Evolutionary conservation across 768 basidiomycete genomes (phyloP), one percentile per base, ranked within the genome.

Genomic region (Pholiota molesta): DNA sequence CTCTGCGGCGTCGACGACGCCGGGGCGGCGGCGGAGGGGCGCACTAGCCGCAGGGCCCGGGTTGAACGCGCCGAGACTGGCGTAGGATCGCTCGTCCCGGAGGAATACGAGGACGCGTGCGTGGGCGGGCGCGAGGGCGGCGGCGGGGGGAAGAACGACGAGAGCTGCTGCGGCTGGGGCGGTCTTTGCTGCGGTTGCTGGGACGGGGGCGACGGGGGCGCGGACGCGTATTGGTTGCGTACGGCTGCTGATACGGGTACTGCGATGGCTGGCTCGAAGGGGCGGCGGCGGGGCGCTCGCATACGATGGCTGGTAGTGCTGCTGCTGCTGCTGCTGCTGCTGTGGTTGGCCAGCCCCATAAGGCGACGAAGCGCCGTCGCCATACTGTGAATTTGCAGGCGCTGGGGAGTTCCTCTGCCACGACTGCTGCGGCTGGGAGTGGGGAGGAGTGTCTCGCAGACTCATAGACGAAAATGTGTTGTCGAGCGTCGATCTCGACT

Each of bases 391-490:
- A 17, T 64, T 67, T 19, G 71, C 61, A 59, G 68, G 69, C 2
- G 66, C 65, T 8, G 70, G 65, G 26, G 70, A 67, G 28, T 55
- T 65, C 16, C 16, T 63, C 55, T 76, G 73, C 67, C 73, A 73
- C 17, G 68, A 52, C 31, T 54, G 65, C 16, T 63, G 64, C 40
- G 40, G 59, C 14, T 28, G 66, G 35, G 47, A 13, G 23, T 49
- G 26, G 21, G 69, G 59, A 17, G 76, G 70, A 10, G 72, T 11
- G 54, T 69, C 64, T 49, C 68, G 31, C 45, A 90, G 55, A 63
- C 70, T 85, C 83, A 92, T 83, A 0, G 83, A 80, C 1, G 84
- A 78, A 66, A 92, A 86, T 0, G 85, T 78, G 5, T 78, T 76
- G 63, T 83, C 83, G 26, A 86, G 55, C 3, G 65, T 55, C 5